These are phyloP conservation scores for Angomonas desouzai DNA, from an alignment of 208 protist species.

Conservation along the genomic window DNA sequence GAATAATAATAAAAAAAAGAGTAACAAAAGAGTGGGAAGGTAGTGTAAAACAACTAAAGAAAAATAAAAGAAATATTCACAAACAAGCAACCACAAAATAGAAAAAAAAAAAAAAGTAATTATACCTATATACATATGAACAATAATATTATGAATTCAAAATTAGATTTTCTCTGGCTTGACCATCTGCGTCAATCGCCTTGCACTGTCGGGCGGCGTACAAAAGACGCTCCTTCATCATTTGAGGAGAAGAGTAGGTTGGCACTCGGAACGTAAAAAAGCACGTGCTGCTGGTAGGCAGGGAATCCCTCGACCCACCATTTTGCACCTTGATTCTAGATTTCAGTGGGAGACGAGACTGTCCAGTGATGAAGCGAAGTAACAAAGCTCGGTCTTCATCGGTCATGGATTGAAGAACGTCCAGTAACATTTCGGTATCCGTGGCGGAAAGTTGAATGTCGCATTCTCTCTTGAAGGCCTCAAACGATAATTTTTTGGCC, in stretches of 20 bases:
- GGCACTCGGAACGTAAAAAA: constrained; percentile 94
- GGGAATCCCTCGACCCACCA: constrained; percentile 56
- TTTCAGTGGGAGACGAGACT: constrained; percentile 80
- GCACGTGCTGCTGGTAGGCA: constrained; percentile 93
- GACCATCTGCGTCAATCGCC: constrained; percentile 93
- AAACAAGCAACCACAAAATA: constrained; percentile 6
- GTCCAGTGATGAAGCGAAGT: constrained; percentile 86
- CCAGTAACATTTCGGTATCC: constrained; percentile 64
- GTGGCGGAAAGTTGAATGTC: constrained; percentile 56
- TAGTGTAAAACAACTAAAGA: constrained; percentile 2
- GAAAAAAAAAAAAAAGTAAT: constrained; percentile 13
- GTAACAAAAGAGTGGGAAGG: not conserved
- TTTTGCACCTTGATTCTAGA: constrained; percentile 84
- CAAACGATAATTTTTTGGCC: constrained; percentile 68
- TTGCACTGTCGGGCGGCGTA: constrained; percentile 94
- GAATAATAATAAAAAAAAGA: constrained; percentile 14
- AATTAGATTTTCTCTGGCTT: constrained; percentile 71
- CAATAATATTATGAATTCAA: constrained; percentile 23
- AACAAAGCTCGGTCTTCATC: constrained; percentile 83
- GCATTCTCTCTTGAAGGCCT: constrained; percentile 69
- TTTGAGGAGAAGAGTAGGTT: constrained; percentile 71
- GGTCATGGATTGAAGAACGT: constrained; percentile 71
- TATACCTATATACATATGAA: constrained; percentile 2
- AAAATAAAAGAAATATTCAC: not conserved
- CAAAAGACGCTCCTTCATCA: constrained; percentile 92